A percentile compares a stretch with the other conserved stretches of the same genome.
These are phyloP conservation scores for Coprinopsis cinerea DNA, from an alignment of 768 basidiomycete species.

Conservation along the genomic window DNA sequence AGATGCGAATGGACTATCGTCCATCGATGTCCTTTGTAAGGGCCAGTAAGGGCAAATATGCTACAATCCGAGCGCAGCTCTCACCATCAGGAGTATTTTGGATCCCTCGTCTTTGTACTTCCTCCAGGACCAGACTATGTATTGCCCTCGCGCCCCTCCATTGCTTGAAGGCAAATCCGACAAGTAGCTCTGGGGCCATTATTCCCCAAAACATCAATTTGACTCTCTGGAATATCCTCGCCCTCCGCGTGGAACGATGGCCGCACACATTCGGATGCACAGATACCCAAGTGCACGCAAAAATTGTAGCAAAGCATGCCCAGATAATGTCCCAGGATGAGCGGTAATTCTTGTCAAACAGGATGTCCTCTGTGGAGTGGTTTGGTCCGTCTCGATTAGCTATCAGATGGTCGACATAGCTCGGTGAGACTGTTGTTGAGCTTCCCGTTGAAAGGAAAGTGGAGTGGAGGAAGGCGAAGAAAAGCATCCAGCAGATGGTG, in stretches of 20 bases:
- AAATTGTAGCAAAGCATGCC: neutral
- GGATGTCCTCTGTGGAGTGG: too few relatives aligned
- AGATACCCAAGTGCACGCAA: neutral
- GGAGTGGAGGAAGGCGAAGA: too few relatives aligned
- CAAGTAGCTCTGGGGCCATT: neutral
- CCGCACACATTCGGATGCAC: neutral
- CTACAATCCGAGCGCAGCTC: neutral
- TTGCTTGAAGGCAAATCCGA: neutral
- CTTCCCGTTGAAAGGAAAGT: too few relatives aligned
- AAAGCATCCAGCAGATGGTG: too few relatives aligned
- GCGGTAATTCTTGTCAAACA: neutral
- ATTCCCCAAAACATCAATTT: neutral
- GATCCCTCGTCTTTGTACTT: neutral
- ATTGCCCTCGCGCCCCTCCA: neutral
- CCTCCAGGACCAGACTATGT: neutral
- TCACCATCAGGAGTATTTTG: neutral
- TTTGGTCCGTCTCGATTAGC: too few relatives aligned
- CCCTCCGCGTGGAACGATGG: neutral
- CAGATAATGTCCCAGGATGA: neutral
- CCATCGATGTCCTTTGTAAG: constrained; percentile 3
- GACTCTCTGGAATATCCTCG: neutral
- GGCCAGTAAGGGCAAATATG: neutral
- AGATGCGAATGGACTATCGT: constrained; percentile 9
- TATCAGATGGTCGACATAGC: too few relatives aligned
- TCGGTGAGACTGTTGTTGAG: too few relatives aligned